Evolutionary conservation across 2,329 filamentous ascomycete species (phyloP), one percentile per base, ranked within the genome.

Genomic region (Sordariomycetes sp.): DNA sequence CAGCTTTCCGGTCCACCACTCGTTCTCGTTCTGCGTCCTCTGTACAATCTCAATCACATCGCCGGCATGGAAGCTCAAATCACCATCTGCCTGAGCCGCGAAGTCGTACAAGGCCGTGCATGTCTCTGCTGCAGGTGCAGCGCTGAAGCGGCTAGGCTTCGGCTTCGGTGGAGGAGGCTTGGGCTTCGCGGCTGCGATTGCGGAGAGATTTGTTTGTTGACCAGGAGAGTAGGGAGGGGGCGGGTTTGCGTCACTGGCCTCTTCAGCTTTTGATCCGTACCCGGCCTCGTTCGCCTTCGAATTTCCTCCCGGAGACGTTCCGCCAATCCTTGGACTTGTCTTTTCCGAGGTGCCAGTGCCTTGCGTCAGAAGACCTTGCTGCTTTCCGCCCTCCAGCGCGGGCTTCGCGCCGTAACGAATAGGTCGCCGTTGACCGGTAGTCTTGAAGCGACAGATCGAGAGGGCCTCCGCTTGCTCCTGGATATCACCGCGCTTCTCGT

Each of bases 41-140:
- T 70, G 72, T 3, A 92, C 57, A 46, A 98, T 88, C 57, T 96
- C 88, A 49, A 98, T 96, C 5, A 82, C 64, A 41, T 98, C 92
- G 5, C 90, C 88, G 0, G 86, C 78, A 14, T 72, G 73, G 63
- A 98, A 98, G 49, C 85, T 94, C 42, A 98, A 64, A 54, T 98
- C 92, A 4, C 88, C 88, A 43, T 94, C 87, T 2, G 90, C 88
- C 55, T 96, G 88, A 6, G 92, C 92, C 41, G 94, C 86, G 51
- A 94, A 98, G 53, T 96, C 92, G 58, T 95, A 98, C 41, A 98
- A 61, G 7, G 92, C 92, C 3, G 87, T 95, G 21, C 83, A 87
- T 1, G 75, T 88, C 57, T 95, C 88, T 0, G 73, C 72, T 0
- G 68, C 63, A 0, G 82, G 76, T 12, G 64, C 69, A 4, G 70